Evolutionary conservation across 1,284 basidiomycete genomes (phyloP).

Genomic region (Ustanciosporium gigantosporum): DNA sequence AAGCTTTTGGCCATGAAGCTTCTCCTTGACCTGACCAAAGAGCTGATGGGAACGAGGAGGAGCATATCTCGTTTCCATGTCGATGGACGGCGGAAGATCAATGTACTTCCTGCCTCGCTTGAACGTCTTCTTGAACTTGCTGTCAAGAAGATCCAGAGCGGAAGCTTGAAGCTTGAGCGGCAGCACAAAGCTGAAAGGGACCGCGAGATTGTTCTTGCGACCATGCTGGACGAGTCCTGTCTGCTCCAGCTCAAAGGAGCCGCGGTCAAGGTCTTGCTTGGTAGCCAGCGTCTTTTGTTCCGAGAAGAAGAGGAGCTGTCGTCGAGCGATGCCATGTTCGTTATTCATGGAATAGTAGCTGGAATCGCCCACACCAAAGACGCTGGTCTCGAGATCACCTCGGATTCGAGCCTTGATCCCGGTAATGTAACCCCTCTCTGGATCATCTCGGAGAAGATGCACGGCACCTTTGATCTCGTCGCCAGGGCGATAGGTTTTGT

Average conservation of each 20-base stretch:
- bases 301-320: slow-evolving; percentile 36
- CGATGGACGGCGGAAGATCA: slow-evolving; percentile 35
- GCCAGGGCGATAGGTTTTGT: slow-evolving; percentile 40
- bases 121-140: slow-evolving; percentile 38
- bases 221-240: slow-evolving; percentile 37
- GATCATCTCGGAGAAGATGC: slow-evolving; percentile 34
- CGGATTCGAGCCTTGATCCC: slow-evolving; percentile 41
- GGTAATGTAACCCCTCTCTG: slow-evolving; percentile 32
- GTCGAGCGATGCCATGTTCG: slow-evolving; percentile 35
- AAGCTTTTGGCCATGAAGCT: slow-evolving; percentile 28
- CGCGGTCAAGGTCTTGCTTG: slow-evolving; percentile 26
- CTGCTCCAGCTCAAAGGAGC: slow-evolving; percentile 26
- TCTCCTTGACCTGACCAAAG: slow-evolving; percentile 28
- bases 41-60: slow-evolving; percentile 28
- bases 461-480: slow-evolving; percentile 41
- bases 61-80: slow-evolving; percentile 39
- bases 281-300: slow-evolving; percentile 30
- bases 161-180: slow-evolving; percentile 40
- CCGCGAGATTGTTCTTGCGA: slow-evolving; percentile 38
- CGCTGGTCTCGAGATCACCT: slow-evolving; percentile 37
- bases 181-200: slow-evolving; percentile 35
- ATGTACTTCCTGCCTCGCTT: slow-evolving; percentile 37
- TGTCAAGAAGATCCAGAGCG: slow-evolving; percentile 37
- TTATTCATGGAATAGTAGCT: slow-evolving; percentile 41
- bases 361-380: slow-evolving; percentile 38